Conservation (phyloP, 352 stramenopile species). For the Phytophthora meadii region DNA sequence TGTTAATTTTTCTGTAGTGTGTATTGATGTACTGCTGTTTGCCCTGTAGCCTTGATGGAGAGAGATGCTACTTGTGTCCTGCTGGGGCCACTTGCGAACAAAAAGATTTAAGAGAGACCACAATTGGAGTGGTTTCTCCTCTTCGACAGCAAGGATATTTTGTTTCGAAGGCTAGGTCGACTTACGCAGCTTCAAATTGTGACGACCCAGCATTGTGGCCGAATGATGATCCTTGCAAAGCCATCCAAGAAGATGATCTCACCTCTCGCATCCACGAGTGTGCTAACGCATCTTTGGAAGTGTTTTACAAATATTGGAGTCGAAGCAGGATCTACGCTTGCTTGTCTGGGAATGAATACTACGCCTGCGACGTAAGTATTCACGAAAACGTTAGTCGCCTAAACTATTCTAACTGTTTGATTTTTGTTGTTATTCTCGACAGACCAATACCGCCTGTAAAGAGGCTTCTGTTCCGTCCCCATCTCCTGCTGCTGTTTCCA, state of each 20-base stretch:
- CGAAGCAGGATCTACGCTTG: constrained; percentile 68
- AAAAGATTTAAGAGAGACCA: constrained; percentile 35
- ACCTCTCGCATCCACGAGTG: constrained; percentile 56
- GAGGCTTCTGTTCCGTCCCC: constrained; percentile 11
- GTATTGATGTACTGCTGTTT: not conserved
- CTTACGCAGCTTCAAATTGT: constrained; percentile 50
- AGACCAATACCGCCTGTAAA: constrained; percentile 43
- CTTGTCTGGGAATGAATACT: constrained; percentile 65
- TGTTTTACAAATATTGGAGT: constrained; percentile 65
- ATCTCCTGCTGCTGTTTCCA: constrained; percentile 15
- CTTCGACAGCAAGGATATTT: constrained; percentile 55
- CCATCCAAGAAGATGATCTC: constrained; percentile 35
- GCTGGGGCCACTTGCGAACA: constrained; percentile 56
- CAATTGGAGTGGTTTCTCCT: constrained; percentile 53
- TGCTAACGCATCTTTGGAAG: constrained; percentile 21
- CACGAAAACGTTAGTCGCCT: not conserved
- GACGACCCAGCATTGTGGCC: constrained; percentile 46
- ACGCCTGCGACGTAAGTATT: constrained; percentile 60
- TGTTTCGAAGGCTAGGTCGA: constrained; percentile 45
- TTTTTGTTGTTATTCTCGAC: not conserved
- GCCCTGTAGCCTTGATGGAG: constrained; percentile 59
- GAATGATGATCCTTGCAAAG: constrained; percentile 56
- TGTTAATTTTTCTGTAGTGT: not conserved
- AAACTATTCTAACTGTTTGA: not conserved
- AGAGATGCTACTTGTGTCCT: constrained; percentile 69